A percentile compares a stretch with the other conserved stretches of the same genome.
phyloP scores from a whole-genome alignment of 768 basidiomycete genomes.

The Terana coerulea region DNA sequence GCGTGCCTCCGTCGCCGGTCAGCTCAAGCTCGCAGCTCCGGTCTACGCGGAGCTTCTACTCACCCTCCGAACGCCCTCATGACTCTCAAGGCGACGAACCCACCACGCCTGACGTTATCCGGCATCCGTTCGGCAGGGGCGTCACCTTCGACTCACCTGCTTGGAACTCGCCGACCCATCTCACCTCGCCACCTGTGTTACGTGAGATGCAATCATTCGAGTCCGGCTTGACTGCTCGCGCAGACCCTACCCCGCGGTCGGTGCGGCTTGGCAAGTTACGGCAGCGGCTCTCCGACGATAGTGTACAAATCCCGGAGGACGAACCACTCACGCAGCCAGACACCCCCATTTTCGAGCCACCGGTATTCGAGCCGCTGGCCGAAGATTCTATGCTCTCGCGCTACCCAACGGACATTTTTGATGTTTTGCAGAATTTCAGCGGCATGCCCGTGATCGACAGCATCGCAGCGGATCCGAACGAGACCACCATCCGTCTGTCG shows the following conservation, averaged over 20 bases:
- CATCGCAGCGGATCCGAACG: slow-evolving; percentile 49
- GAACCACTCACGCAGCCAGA: slow-evolving; percentile 8
- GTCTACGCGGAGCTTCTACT: slow-evolving; percentile 32
- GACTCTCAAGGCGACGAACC: slow-evolving; percentile 10
- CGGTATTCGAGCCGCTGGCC: slow-evolving; percentile 25
- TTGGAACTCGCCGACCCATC: slow-evolving; percentile 37
- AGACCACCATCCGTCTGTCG: slow-evolving; percentile 68
- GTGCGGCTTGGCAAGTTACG: slow-evolving; percentile 17
- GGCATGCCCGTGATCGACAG: slow-evolving; percentile 73
- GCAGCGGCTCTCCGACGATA: slow-evolving; percentile 12
- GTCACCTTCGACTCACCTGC: slow-evolving; percentile 60
- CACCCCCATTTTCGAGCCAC: slow-evolving; percentile 6
- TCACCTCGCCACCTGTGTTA: slow-evolving; percentile 40
- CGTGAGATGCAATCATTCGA: slow-evolving; percentile 89
- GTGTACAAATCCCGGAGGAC: slow-evolving; percentile 12
- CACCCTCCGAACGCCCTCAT: slow-evolving; percentile 4
- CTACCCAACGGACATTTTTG: slow-evolving; percentile 74
- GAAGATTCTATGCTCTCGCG: slow-evolving; percentile 55
- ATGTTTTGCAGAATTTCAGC: slow-evolving; percentile 75
- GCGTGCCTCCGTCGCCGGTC: slow-evolving; percentile 37
- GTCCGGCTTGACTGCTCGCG: slow-evolving; percentile 72
- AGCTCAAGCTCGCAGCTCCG: slow-evolving; percentile 23
- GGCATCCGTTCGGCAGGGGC: slow-evolving; percentile 61
- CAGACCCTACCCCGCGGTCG: slow-evolving; percentile 29
- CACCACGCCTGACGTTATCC: slow-evolving; percentile 26